A percentile compares a stretch with the other conserved stretches of the same genome.
Evolutionary conservation across 306 rosid species (phyloP).

Genomic region (Sechiopsis laciniata): DNA sequence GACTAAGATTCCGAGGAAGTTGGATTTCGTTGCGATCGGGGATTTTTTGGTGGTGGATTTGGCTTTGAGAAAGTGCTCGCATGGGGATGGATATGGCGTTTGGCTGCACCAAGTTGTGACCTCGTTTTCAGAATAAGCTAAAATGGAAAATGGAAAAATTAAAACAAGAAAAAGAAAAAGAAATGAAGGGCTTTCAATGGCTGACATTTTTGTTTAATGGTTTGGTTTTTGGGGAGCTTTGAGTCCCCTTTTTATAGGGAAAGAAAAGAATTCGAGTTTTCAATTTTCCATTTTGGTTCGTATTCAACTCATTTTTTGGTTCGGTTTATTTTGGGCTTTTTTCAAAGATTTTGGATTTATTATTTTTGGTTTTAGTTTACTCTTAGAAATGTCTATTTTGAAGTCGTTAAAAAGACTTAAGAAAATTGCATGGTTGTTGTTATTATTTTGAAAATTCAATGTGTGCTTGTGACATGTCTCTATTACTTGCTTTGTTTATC

Average conservation of each 20-base stretch:
- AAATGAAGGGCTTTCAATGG: not conserved
- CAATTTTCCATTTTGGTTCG: too few species aligned
- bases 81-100: slow-evolving; percentile 70
- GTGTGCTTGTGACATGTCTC: too few species aligned
- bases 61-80: slow-evolving; percentile 47
- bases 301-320: too few species aligned
- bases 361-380: too few species aligned
- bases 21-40: slow-evolving; percentile 48
- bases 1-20: slow-evolving; percentile 46
- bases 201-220: slow-evolving; percentile 20
- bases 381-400: too few species aligned
- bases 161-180: slow-evolving; percentile 22
- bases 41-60: not conserved
- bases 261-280: not conserved
- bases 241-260: not conserved
- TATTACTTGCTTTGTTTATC: too few species aligned
- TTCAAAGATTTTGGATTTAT: too few species aligned
- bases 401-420: too few species aligned
- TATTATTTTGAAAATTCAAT: too few species aligned
- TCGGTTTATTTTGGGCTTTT: too few species aligned
- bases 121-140: slow-evolving; percentile 30
- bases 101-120: slow-evolving; percentile 61
- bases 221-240: too few species aligned
- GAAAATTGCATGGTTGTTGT: too few species aligned
- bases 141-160: slow-evolving; percentile 17